Conservation (phyloP, 2,329 filamentous ascomycete genomes). For the Cladobotryum protrusum region DNA sequence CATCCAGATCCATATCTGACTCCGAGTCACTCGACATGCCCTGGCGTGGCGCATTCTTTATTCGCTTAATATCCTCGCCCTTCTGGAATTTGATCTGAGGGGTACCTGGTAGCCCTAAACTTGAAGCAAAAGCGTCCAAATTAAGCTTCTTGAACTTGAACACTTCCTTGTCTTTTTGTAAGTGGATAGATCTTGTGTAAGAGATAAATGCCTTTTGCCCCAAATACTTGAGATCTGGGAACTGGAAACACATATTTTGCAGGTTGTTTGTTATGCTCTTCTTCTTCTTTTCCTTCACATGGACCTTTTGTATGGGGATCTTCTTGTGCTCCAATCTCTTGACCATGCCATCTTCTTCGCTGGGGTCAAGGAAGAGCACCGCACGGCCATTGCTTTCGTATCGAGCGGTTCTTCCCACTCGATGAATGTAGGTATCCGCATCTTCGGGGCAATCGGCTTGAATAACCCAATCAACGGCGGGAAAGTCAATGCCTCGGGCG, state of each 20-base stretch:
- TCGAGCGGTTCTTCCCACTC: conserved; percentile 88
- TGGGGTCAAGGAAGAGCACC: conserved; percentile 86
- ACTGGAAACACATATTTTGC: conserved; percentile 93
- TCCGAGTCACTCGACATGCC: conserved; percentile 58
- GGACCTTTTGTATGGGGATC: conserved; percentile 80
- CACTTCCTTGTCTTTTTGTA: conserved; percentile 87
- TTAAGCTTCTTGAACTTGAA: conserved; percentile 81
- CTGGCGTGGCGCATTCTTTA: conserved; percentile 78
- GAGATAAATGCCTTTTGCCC: conserved; percentile 94
- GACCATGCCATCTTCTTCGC: conserved; percentile 88
- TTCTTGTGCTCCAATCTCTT: conserved; percentile 80
- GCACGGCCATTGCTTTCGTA: conserved; percentile 84
- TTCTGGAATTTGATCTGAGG: conserved; percentile 92
- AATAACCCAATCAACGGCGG: conserved; percentile 97
- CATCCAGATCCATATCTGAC: conserved; percentile 47
- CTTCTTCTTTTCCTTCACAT: conserved; percentile 84
- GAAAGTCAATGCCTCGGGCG: conserved; percentile 90
- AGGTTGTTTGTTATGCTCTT: conserved; percentile 76
- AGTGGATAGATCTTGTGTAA: conserved; percentile 75
- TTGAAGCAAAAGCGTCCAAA: conserved; percentile 78
- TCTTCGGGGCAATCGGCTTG: conserved; percentile 97
- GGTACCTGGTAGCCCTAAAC: conserved; percentile 81
- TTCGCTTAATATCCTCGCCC: conserved; percentile 76
- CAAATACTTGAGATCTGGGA: conserved; percentile 87
- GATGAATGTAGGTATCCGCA: conserved; percentile 94